Conservation (phyloP, 2,329 filamentous ascomycete species). For the Ramularia collo-cygni region DNA sequence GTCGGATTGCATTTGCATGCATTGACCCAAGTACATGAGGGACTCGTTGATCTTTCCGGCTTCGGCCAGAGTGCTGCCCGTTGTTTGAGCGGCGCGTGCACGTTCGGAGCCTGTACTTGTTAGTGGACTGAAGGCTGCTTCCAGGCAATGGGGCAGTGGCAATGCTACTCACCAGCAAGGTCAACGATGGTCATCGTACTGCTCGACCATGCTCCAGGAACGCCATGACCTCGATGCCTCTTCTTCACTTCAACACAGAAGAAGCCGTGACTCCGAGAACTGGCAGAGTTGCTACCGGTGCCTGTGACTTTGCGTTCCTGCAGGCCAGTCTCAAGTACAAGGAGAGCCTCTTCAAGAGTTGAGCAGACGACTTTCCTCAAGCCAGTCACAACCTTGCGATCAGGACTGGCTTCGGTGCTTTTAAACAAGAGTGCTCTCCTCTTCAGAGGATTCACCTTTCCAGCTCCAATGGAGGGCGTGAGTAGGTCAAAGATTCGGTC, state of each 20-base stretch:
- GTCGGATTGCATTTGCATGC: slow-evolving; percentile 89
- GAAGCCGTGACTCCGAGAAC: slow-evolving; percentile 89
- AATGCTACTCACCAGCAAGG: slow-evolving; percentile 58
- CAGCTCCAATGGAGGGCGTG: slow-evolving; percentile 52
- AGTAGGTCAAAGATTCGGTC: slow-evolving; percentile 94
- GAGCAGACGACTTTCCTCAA: slow-evolving; percentile 84
- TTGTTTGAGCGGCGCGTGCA: slow-evolving; percentile 87
- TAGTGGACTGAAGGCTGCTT: no score
- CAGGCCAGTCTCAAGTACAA: slow-evolving; percentile 83
- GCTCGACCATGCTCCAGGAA: slow-evolving; percentile 61
- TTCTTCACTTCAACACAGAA: slow-evolving; percentile 95
- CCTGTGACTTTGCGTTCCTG: slow-evolving; percentile 81
- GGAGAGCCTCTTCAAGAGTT: slow-evolving; percentile 72
- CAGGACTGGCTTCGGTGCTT: slow-evolving; percentile 75
- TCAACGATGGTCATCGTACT: slow-evolving; percentile 84
- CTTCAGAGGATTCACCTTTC: slow-evolving; percentile 43
- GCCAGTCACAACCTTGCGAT: slow-evolving; percentile 91
- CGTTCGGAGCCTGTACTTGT: slow-evolving; percentile 84
- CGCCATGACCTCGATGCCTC: slow-evolving; percentile 44
- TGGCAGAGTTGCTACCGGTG: slow-evolving; percentile 87
- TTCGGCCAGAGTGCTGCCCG: slow-evolving; percentile 84
- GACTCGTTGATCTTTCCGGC: slow-evolving; percentile 98
- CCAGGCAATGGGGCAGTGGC: no score
- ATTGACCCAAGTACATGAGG: slow-evolving; percentile 96
- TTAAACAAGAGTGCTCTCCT: slow-evolving; percentile 88